These are phyloP conservation scores for Colletotrichum falcatum DNA, from an alignment of 2,329 filamentous ascomycete genomes.

Conservation along the genomic window DNA sequence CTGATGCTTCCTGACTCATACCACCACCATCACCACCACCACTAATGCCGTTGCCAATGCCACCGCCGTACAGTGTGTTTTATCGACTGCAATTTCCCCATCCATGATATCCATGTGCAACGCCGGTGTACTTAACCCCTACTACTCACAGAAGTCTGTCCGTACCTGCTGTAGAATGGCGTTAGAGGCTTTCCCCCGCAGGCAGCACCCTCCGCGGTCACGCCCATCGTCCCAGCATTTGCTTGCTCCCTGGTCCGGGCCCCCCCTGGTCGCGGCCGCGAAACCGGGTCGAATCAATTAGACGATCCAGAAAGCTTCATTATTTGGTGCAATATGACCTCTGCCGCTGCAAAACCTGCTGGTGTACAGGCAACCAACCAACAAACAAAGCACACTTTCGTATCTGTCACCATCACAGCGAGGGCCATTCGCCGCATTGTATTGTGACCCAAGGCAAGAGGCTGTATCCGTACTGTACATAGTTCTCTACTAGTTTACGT, in stretches of 20 bases:
- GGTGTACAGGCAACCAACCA: slow-evolving; percentile 13
- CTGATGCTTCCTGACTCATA: slow-evolving; percentile 2
- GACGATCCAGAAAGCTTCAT: slow-evolving; percentile 35
- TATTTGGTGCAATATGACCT: slow-evolving; percentile 24
- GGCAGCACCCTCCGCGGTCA: no score
- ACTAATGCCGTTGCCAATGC: not conserved
- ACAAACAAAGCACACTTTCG: not conserved
- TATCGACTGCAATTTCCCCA: slow-evolving; percentile 19
- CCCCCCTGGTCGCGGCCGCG: slow-evolving; percentile 28
- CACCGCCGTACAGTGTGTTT: not conserved
- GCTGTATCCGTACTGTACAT: slow-evolving; percentile 20
- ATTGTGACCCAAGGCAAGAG: slow-evolving; percentile 19
- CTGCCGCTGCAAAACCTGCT: slow-evolving; percentile 8
- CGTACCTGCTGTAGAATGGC: not conserved
- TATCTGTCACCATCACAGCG: slow-evolving; percentile 16
- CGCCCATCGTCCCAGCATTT: slow-evolving; percentile 31
- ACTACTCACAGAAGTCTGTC: not conserved
- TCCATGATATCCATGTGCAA: slow-evolving; percentile 27
- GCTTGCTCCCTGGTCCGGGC: slow-evolving; percentile 19
- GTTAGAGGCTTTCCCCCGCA: slow-evolving; percentile 28
- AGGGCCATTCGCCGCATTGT: not conserved
- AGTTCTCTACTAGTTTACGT: no score
- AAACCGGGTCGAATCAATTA: slow-evolving; percentile 26
- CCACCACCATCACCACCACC: not conserved
- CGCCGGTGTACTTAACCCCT: not conserved